These are phyloP conservation scores for Fusarium nelsonii DNA, from an alignment of 2,329 filamentous ascomycete genomes.

Conservation along the genomic window DNA sequence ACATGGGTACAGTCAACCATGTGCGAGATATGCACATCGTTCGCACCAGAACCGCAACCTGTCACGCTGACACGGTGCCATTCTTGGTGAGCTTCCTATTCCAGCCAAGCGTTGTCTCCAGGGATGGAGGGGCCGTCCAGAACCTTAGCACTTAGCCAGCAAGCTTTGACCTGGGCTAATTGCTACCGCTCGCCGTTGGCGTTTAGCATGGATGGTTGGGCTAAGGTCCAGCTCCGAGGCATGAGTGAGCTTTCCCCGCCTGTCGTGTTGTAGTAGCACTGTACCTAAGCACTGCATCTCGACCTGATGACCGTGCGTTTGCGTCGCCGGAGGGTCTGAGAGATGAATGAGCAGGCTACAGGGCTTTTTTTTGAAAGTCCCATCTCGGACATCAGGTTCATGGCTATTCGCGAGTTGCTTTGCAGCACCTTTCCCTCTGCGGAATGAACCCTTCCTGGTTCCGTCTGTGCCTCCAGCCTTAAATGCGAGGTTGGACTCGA, in stretches of 20 bases:
- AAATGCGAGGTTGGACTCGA: slow-evolving; percentile 47
- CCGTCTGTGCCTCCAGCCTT: slow-evolving; percentile 47
- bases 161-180: slow-evolving; percentile 25
- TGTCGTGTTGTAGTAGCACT: background rate
- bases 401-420: slow-evolving; percentile 46
- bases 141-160: slow-evolving; percentile 33
- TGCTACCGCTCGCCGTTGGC: slow-evolving; percentile 22
- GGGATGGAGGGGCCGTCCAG: slow-evolving; percentile 20
- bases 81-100: slow-evolving; percentile 46
- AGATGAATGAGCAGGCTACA: slow-evolving; percentile 15
- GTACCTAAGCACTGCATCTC: slow-evolving; percentile 4
- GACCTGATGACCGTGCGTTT: slow-evolving; percentile 35
- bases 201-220: slow-evolving; percentile 29
- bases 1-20: background rate
- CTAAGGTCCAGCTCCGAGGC: slow-evolving; percentile 21
- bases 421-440: slow-evolving; percentile 45
- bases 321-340: slow-evolving; percentile 14
- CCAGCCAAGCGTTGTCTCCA: slow-evolving; percentile 31
- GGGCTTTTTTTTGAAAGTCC: slow-evolving; percentile 39
- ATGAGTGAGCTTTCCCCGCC: slow-evolving; percentile 42
- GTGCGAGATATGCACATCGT: slow-evolving; percentile 10
- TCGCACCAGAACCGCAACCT: slow-evolving; percentile 7
- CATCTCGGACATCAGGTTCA: slow-evolving; percentile 46
- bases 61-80: slow-evolving; percentile 41
- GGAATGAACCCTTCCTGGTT: slow-evolving; percentile 48